A percentile compares a stretch with the other conserved stretches of the same genome.
Evolutionary conservation across 345 rosid species (phyloP).

Genomic region (Iberis pinnata): DNA sequence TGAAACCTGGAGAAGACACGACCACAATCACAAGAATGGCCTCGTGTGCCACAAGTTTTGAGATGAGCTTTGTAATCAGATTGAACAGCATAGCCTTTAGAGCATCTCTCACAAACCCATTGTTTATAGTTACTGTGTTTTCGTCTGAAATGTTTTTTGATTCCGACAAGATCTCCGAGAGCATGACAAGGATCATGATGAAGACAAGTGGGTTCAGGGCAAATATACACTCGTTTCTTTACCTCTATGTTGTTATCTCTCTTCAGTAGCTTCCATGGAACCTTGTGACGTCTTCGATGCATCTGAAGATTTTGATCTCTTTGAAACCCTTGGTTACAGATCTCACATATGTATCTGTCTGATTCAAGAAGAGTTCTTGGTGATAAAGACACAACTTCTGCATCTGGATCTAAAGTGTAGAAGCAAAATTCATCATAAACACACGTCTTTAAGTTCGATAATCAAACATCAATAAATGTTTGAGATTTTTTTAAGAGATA

Average conservation of each 20-base stretch:
- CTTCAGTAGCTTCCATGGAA: constrained; percentile 78
- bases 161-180: constrained; percentile 78
- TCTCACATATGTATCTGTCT: constrained; percentile 76
- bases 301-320: constrained; percentile 85
- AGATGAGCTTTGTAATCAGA: constrained; percentile 88
- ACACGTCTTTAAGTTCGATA: neutral
- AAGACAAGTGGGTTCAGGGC: constrained; percentile 71
- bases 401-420: constrained; percentile 61
- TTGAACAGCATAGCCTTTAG: constrained; percentile 79
- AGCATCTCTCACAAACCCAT: constrained; percentile 77
- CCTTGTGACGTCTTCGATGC: constrained; percentile 81
- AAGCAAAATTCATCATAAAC: neutral
- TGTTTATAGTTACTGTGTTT: constrained; percentile 73
- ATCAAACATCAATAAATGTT: neutral
- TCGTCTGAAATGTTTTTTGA: constrained; percentile 69
- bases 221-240: constrained; percentile 69
- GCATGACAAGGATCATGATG: constrained; percentile 88
- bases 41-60: constrained; percentile 81
- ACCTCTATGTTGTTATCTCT: constrained; percentile 61
- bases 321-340: constrained; percentile 88
- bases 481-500: neutral
- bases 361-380: constrained; percentile 71
- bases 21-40: constrained; percentile 88
- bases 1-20: constrained; percentile 78
- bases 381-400: constrained; percentile 74